phyloP scores from a whole-genome alignment of 2,329 filamentous ascomycete species.

The Elsinoe necatrix region DNA sequence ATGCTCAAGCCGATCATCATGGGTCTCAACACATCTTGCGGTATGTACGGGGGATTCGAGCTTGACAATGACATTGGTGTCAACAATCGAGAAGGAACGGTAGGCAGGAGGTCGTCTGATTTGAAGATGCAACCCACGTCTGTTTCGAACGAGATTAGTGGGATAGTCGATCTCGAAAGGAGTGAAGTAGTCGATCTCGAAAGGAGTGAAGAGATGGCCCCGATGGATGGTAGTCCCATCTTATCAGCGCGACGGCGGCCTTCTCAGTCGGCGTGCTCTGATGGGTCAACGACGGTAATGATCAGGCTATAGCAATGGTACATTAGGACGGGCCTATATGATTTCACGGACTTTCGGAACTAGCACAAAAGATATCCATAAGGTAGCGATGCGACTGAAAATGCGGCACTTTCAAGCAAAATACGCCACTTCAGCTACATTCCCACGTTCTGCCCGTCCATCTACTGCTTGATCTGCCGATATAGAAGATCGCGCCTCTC shows the following conservation, averaged over 20 bases:
- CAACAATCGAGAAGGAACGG: background rate
- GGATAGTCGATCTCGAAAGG: too few relatives aligned
- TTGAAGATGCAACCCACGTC: background rate
- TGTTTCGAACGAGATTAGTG: too few relatives aligned
- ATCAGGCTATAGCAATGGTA: too few relatives aligned
- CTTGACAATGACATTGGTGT: background rate
- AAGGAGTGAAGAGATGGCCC: background rate
- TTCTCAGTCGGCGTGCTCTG: background rate
- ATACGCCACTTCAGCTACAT: background rate
- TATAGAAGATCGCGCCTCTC: constrained; percentile 42
- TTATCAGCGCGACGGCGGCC: background rate
- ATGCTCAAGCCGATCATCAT: background rate
- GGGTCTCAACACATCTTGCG: background rate
- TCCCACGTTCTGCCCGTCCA: constrained; percentile 32
- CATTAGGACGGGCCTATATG: too few relatives aligned
- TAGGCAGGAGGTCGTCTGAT: background rate
- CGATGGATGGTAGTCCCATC: background rate
- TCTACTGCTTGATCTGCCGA: constrained; percentile 36
- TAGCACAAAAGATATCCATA: background rate
- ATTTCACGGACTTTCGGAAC: too few relatives aligned
- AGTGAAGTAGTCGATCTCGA: too few relatives aligned
- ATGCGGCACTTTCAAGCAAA: background rate
- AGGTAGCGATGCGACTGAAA: too few relatives aligned
- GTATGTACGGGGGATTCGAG: background rate
- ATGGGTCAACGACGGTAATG: background rate